Evolutionary conservation across 2,329 filamentous ascomycete genomes (phyloP), one percentile per base, ranked within the genome.

Genomic region (Blastomyces emzantsi): DNA sequence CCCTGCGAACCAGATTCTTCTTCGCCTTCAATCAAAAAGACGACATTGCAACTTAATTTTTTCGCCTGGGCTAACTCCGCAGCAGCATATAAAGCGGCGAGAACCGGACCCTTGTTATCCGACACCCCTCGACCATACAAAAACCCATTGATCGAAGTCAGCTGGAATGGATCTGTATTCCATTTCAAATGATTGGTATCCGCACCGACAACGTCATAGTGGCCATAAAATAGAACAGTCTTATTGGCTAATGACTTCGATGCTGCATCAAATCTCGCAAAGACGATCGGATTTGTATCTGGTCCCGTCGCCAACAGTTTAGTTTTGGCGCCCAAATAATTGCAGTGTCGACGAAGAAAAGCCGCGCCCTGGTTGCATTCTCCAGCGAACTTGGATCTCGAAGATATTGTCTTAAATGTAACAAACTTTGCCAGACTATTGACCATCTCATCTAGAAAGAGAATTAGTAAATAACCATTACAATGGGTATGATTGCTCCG

Each of bases 171-270:
- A 67, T 97, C 90, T 1, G 86, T 87, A 49, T 85, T 83, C 94
- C 94, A 99, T 68, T 90, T 93, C 47, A 85, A 84, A 64, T 88
- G 86, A 66, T 89, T 89, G 47, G 88, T 87, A 68, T 96, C 91
- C 0, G 94, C 94, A 0, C 92, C 85, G 3, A 99, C 94, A 2
- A 99, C 92, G 72, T 99, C 94, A 79, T 99, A 99, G 74, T 99
- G 94, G 0, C 95, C 94, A 72, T 99, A 99, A 74, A 99, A 99
- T 0, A 99, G 79, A 9, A 97, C 90, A 39, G 90, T 92, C 77
- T 94, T 96, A 22, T 90, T 84, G 33, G 85, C 80, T 33, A 84
- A 82, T 0, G 84, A 79, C 0, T 86, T 84, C 13, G 82, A 65
- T 83, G 85, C 75, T 87, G 94, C 92, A 55, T 85, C 85, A 73